phyloP scores from a whole-genome alignment of 169 alveolate species.

The Theileria equi region DNA sequence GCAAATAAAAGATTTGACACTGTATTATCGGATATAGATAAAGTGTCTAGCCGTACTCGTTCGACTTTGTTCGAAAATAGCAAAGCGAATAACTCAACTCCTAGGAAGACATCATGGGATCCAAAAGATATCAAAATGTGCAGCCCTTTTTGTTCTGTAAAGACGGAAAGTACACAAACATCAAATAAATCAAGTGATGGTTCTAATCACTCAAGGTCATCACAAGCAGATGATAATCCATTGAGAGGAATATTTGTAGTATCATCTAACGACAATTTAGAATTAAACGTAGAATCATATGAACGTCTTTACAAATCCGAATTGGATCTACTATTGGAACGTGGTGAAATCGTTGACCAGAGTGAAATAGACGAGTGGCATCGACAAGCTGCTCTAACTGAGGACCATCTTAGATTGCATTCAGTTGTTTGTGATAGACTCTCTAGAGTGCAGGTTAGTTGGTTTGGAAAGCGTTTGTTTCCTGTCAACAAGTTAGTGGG shows the following conservation, averaged over 20 bases:
- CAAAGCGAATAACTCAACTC: no score
- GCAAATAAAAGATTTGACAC: no score
- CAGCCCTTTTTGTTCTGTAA: slow-evolving; percentile 14
- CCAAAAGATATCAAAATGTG: slow-evolving; percentile 40
- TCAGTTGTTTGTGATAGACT: slow-evolving; percentile 1
- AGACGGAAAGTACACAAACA: neutral
- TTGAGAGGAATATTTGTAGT: slow-evolving; percentile 19
- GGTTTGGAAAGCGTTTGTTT: slow-evolving; percentile 22
- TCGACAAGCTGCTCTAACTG: slow-evolving; percentile 24
- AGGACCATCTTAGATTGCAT: slow-evolving; percentile 1
- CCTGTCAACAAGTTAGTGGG: slow-evolving; percentile 21
- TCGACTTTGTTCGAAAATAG: no score
- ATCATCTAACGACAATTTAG: slow-evolving; percentile 4
- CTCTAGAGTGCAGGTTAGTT: slow-evolving; percentile 7
- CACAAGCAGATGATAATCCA: no score
- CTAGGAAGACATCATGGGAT: no score
- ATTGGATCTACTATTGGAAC: slow-evolving; percentile 15
- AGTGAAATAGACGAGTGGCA: slow-evolving; percentile 39
- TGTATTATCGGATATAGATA: no score
- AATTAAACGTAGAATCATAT: slow-evolving; percentile 6
- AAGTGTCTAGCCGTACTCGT: no score
- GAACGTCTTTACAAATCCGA: slow-evolving; percentile 35
- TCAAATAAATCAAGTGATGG: no score
- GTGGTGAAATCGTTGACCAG: slow-evolving; percentile 22
- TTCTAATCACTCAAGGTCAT: no score